These are phyloP conservation scores for Pythium volutum DNA, from an alignment of 352 stramenopile genomes.

Conservation along the genomic window DNA sequence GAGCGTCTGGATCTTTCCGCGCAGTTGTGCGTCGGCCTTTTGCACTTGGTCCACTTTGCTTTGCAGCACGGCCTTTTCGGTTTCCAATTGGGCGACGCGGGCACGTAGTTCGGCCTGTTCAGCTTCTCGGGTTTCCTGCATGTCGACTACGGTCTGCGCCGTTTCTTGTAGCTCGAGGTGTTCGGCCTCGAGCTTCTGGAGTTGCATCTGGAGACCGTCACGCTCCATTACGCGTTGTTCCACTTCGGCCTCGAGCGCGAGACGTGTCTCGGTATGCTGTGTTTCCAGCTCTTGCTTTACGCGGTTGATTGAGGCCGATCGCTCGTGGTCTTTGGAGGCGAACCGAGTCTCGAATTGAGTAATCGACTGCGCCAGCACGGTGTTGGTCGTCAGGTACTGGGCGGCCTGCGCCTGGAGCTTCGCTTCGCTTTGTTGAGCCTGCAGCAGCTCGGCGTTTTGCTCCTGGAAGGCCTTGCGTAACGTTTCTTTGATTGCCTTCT, in stretches of 20 bases:
- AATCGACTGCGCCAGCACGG: constrained; percentile 62
- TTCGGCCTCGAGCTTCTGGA: constrained; percentile 19
- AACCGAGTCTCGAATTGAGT: constrained; percentile 66
- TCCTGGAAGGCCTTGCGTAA: constrained; percentile 36
- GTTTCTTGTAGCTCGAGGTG: constrained; percentile 27
- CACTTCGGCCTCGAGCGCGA: constrained; percentile 34
- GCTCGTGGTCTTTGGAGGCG: constrained; percentile 56
- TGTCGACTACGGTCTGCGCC: constrained; percentile 18
- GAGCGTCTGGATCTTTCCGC: constrained; percentile 40
- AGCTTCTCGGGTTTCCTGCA: constrained; percentile 26
- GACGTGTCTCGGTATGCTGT: constrained; percentile 32
- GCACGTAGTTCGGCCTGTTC: constrained; percentile 33
- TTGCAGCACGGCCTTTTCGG: constrained; percentile 60
- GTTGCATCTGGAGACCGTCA: constrained; percentile 19
- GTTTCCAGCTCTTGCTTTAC: constrained; percentile 40
- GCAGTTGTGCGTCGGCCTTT: constrained; percentile 54
- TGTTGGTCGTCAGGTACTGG: constrained; percentile 79
- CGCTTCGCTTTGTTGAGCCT: constrained; percentile 43
- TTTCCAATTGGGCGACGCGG: constrained; percentile 45
- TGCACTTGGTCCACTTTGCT: constrained; percentile 64
- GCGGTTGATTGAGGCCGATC: constrained; percentile 38
- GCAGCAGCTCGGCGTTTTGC: constrained; percentile 42
- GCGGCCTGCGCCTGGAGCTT: constrained; percentile 40
- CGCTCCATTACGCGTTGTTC: constrained; percentile 25
- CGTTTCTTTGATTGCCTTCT: constrained; percentile 41